Base-by-base conservation (phyloP, 495 filamentous ascomycete species). In the Talaromyces adpressus region DNA sequence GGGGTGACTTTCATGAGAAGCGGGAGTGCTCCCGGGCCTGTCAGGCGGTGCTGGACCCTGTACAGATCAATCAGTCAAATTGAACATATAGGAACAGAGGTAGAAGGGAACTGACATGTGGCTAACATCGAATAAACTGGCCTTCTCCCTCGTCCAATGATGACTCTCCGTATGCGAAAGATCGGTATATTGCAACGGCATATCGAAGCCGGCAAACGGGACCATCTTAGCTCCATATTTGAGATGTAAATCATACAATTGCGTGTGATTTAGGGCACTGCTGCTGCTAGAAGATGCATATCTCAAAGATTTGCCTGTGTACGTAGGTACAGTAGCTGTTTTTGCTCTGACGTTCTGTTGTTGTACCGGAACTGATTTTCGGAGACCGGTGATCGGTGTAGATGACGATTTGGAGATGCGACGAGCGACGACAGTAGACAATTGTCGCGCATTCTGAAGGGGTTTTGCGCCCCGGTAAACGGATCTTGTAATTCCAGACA, bases 141-240 rank as follows among this genome's bases (percentile, higher is more conserved):
- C 86, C 75, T 91, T 90, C 70, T 86, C 83, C 39, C 95, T 82
- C 9, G 94, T 97, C 85, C 91, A 96, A 64, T 85, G 77, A 77
- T 98, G 94, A 65, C 90, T 93, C 57, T 89, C 86, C 58, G 81
- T 81, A 66, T 96, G 85, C 69, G 85, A 84, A 64, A 91, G 80
- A 65, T 87, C 86, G 25, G 79, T 70, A 76, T 98, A 98, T 67
- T 92, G 88, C 27, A 98, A 84, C 18, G 94, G 95, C 94, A 98
- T 98, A 60, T 82, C 80, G 78, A 87, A 98, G 65, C 92, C 93
- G 62, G 89, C 93, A 71, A 97, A 98, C n/a, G 91, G 91, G 61
- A 98, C 93, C 87, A 98, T 96, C 76, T 95, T 97, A 49, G 83
- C 94, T 66, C 91, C 91, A 71, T 90, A 76, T 34, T 78, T 75